Conservation (phyloP, 495 filamentous ascomycete genomes). For the Tetracladium setigerum region DNA sequence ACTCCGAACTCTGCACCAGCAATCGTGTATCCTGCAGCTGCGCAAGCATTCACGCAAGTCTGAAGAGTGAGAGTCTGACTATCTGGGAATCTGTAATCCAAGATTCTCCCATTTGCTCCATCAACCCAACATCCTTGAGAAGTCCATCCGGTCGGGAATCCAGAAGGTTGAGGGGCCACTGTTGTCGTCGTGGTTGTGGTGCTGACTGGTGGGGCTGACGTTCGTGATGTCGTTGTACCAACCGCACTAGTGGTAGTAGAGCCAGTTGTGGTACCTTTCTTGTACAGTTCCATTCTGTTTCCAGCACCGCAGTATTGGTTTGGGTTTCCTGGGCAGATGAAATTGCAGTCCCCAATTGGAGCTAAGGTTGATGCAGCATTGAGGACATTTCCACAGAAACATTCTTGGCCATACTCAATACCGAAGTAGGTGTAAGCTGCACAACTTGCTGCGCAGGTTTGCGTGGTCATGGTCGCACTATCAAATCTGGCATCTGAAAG, state of each 20-base stretch:
- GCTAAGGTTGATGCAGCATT: conserved; percentile 11
- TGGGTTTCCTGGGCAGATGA: conserved; percentile 46
- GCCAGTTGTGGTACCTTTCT: not conserved
- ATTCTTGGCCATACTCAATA: conserved; percentile 37
- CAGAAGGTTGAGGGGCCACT: not conserved
- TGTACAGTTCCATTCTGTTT: conserved; percentile 46
- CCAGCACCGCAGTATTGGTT: conserved; percentile 50
- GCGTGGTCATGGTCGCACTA: conserved; percentile 17
- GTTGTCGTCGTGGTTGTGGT: too few species aligned
- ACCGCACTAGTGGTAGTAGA: not conserved
- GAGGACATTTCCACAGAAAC: conserved; percentile 25
- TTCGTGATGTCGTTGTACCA: not conserved
- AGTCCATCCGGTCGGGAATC: conserved; percentile 11
- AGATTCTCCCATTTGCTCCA: conserved; percentile 1
- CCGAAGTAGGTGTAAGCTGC: conserved; percentile 17
- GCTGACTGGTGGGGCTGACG: too few species aligned
- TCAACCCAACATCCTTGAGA: conserved; percentile 17
- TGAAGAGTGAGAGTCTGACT: conserved; percentile 34
- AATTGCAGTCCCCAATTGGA: conserved; percentile 43
- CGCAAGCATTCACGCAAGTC: conserved; percentile 48
- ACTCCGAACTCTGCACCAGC: conserved; percentile 58
- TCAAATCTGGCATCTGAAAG: conserved; percentile 5
- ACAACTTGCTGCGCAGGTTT: conserved; percentile 16
- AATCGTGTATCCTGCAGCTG: conserved; percentile 42
- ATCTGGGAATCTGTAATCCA: conserved; percentile 2